Base-by-base conservation (phyloP, 2,329 filamentous ascomycete genomes). In the Dactylellina leptospora region DNA sequence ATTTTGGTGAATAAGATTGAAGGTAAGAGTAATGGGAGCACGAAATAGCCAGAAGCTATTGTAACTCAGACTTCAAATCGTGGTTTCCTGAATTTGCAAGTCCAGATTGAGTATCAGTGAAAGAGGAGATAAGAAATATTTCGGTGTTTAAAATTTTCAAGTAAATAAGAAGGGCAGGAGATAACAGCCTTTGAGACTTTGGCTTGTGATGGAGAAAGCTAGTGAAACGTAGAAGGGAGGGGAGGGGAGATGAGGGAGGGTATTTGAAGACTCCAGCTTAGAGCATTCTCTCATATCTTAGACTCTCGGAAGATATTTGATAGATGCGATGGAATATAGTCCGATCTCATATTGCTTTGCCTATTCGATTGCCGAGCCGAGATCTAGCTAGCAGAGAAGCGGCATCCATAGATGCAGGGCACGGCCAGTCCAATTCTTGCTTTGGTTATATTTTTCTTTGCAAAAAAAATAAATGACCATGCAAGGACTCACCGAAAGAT, bases 161-260 rank as follows among this genome's bases (percentile, higher is more conserved):
- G n/a, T n/a, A n/a, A n/a, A 23, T 38, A 38, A 60, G 45, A 23
- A 22, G 27, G 60, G 59, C 45, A 64, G 68, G 53, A 72, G 53
- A 55, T 72, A 58, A 33, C 55, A 23, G 28, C 48, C 25, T 33
- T 55, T 61, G 27, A 33, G 40, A 11, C 60, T 60, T 64, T 58
- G 59, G 54, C 59, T 59, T 72, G 59, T 72, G 59, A 64, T 72
- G 68, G 36, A 47, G 38, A 50, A 59, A 63, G 50, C 55, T 64
- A 54, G 68, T 72, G 68, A 47, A 72, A 72, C 68, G 59, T 64
- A 51, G 45, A 71, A 51, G 54, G 22, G 33, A 64, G 64, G 53
- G 40, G 59, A 72, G 68, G 68, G 53, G 68, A 70, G 64, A 72
- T 53, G 59, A 72, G 59, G 68, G 53, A 63, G 48, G 64, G 68